A percentile compares a stretch with the other conserved stretches of the same genome.
phyloP scores from a whole-genome alignment of 164 flowering plant species.

The Umbilicus rupestris region DNA sequence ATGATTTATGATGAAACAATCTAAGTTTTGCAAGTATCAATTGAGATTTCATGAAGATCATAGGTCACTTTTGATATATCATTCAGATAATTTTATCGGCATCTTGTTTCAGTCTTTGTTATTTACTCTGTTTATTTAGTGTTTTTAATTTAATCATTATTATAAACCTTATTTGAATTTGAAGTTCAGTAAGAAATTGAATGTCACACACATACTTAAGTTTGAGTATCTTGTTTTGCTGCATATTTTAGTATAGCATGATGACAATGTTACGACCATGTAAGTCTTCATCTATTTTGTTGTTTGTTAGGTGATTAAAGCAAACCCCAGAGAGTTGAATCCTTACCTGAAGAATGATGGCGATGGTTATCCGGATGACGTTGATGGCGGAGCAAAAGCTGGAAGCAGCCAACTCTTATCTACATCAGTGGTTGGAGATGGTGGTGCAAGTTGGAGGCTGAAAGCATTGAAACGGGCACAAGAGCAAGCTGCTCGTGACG shows the following conservation, averaged over 20 bases:
- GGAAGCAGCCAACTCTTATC: slow-evolving; percentile 29
- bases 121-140: too few relatives aligned
- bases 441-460: slow-evolving; percentile 96
- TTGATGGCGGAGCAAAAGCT: slow-evolving; percentile 19
- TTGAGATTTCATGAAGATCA: too few relatives aligned
- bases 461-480: slow-evolving; percentile 89
- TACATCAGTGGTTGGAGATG: slow-evolving; percentile 81
- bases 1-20: too few relatives aligned
- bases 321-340: slow-evolving; percentile 72
- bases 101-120: too few relatives aligned
- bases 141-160: neutral
- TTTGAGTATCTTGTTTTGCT: neutral
- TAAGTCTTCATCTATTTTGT: slow-evolving; percentile 5
- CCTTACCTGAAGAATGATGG: slow-evolving; percentile 73
- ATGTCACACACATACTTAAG: neutral
- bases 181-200: neutral
- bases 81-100: too few relatives aligned
- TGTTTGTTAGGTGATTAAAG: slow-evolving; percentile 30
- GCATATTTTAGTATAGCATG: neutral
- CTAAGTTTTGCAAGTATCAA: too few relatives aligned
- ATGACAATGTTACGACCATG: neutral
- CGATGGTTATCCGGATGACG: slow-evolving; percentile 78
- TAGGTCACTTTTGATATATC: too few relatives aligned
- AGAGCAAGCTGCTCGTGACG: slow-evolving; percentile 96
- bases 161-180: neutral